A percentile compares a stretch with the other conserved stretches of the same genome.
phyloP scores from a whole-genome alignment of 73 alveolate species.

The Paramecium sexaurelia region DNA sequence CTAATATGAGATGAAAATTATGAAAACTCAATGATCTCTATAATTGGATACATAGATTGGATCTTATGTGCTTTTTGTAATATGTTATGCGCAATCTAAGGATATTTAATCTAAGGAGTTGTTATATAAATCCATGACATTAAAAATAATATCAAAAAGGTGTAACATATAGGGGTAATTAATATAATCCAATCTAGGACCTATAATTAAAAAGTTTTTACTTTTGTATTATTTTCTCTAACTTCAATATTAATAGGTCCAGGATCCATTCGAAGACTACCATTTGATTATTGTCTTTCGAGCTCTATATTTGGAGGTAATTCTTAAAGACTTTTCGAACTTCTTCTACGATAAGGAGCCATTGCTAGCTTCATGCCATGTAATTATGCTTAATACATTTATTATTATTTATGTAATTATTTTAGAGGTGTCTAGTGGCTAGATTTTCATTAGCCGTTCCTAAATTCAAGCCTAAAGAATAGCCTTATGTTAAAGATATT shows the following conservation, averaged over 20 bases:
- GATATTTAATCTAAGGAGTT: neutral
- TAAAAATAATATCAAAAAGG: neutral
- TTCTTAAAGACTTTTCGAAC: neutral
- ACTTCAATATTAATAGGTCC: neutral
- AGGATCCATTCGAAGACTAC: neutral
- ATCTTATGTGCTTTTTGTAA: neutral
- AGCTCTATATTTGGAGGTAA: neutral
- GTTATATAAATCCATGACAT: neutral
- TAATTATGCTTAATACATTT: neutral
- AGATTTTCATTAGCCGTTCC: constrained; percentile 12
- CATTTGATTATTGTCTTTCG: neutral
- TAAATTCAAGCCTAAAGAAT: constrained; percentile 14
- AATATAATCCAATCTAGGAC: neutral
- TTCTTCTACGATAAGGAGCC: neutral
- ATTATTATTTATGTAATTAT: constrained; percentile 6
- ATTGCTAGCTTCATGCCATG: neutral
- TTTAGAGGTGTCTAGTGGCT: constrained; percentile 20
- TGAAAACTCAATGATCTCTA: neutral
- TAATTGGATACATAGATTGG: neutral
- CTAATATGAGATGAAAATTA: neutral
- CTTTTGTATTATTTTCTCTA: neutral
- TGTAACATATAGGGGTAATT: neutral
- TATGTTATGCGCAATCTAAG: neutral
- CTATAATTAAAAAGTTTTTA: neutral
- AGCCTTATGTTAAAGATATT: neutral